Evolutionary conservation across 2,329 filamentous ascomycete species (phyloP).

Genomic region (Parafenestella ontariensis): DNA sequence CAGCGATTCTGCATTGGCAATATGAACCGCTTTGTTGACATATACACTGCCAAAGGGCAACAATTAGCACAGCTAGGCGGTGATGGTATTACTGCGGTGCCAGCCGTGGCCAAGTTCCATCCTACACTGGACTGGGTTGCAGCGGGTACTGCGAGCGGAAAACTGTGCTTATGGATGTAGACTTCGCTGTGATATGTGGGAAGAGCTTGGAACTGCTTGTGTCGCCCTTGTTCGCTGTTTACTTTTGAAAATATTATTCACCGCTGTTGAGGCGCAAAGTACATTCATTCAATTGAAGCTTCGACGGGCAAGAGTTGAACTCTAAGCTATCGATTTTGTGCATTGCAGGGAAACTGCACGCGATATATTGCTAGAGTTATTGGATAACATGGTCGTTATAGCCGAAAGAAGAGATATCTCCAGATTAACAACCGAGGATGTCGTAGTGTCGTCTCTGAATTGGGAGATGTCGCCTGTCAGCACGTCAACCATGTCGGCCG

Average conservation of each 20-base stretch:
- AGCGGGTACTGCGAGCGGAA: slow-evolving; percentile 89
- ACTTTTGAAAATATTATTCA: slow-evolving; percentile 1
- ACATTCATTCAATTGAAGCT: neutral
- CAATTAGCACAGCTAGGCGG: slow-evolving; percentile 89
- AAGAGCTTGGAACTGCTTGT: neutral
- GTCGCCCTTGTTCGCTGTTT: neutral
- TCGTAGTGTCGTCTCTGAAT: neutral
- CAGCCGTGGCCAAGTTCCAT: slow-evolving; percentile 90
- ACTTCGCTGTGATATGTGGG: slow-evolving; percentile 1
- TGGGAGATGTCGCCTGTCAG: neutral
- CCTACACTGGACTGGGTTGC: slow-evolving; percentile 89
- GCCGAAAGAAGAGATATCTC: slow-evolving; percentile 9
- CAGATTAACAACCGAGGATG: slow-evolving; percentile 9
- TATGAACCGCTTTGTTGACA: slow-evolving; percentile 96
- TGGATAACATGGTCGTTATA: neutral
- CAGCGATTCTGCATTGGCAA: slow-evolving; percentile 93
- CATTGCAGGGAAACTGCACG: slow-evolving; percentile 1
- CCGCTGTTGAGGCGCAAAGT: slow-evolving; percentile 7
- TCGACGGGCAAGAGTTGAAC: slow-evolving; percentile 1
- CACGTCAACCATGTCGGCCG: neutral
- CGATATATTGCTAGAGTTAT: neutral
- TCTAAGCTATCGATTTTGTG: slow-evolving; percentile 1
- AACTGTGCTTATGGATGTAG: slow-evolving; percentile 88
- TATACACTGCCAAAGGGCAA: slow-evolving; percentile 81
- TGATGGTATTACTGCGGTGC: slow-evolving; percentile 91